Evolutionary conservation across 495 filamentous ascomycete genomes (phyloP).

Genomic region (Neurospora cerealis): DNA sequence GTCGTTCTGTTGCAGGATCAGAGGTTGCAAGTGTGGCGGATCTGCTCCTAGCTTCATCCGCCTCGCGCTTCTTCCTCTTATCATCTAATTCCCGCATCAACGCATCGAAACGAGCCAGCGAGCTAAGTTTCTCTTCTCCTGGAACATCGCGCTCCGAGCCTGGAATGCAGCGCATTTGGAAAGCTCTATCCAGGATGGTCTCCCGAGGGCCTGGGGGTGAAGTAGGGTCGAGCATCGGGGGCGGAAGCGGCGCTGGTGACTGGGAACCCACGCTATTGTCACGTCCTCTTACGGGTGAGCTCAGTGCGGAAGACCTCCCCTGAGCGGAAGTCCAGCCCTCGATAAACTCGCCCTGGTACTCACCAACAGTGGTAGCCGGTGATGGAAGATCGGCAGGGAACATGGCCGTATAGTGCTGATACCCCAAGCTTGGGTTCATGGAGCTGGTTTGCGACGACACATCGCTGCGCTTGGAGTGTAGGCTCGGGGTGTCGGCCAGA

Average conservation of each 20-base stretch:
- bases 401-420: conserved; percentile 33
- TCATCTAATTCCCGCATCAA: conserved; percentile 46
- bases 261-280: conserved; percentile 33
- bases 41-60: conserved; percentile 15
- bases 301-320: conserved; percentile 43
- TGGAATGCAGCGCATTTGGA: conserved; percentile 46
- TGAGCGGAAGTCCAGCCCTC: conserved; percentile 49
- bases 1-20: not conserved
- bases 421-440: conserved; percentile 28
- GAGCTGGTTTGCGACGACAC: conserved; percentile 43
- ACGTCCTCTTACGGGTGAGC: conserved; percentile 32
- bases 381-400: conserved; percentile 42
- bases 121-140: conserved; percentile 46
- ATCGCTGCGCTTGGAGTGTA: conserved; percentile 44
- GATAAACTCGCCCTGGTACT: conserved; percentile 45
- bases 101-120: conserved; percentile 48
- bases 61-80: conserved; percentile 26
- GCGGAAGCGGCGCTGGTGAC: conserved; percentile 16
- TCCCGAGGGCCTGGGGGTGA: conserved; percentile 39
- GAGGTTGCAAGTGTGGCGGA: conserved; percentile 6
- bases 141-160: conserved; percentile 34
- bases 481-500: conserved; percentile 39
- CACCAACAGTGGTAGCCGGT: conserved; percentile 38
- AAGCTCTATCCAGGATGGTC: conserved; percentile 51
- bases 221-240: conserved; percentile 24